Percentiles rank a stretch among this genome's conserved stretches.
These are phyloP conservation scores for Dothideomycetes sp. DNA, from an alignment of 2,329 filamentous ascomycete genomes.

Conservation along the genomic window DNA sequence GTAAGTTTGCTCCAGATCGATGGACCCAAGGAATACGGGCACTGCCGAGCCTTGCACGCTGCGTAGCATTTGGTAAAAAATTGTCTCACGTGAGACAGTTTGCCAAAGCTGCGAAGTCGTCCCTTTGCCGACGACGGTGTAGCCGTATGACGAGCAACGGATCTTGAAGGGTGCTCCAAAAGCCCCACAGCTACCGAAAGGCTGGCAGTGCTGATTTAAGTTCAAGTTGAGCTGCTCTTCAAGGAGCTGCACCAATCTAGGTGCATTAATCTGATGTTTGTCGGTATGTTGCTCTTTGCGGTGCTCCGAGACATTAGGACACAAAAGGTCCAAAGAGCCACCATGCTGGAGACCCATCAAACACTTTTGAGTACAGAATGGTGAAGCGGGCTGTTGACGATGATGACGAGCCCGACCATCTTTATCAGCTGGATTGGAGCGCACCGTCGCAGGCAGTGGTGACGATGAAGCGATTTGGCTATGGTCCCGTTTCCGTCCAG, in stretches of 20 bases:
- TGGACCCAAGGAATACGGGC: conserved; percentile 31
- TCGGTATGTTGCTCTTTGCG: conserved; percentile 2
- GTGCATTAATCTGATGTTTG: conserved; percentile 3
- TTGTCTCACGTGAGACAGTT: conserved; percentile 30
- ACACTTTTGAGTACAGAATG: conserved; percentile 9
- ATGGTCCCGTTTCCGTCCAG: conserved; percentile 2
- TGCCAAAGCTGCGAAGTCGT: conserved; percentile 25
- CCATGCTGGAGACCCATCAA: conserved; percentile 3
- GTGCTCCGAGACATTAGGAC: conserved; percentile 7
- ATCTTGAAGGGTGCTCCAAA: conserved; percentile 26
- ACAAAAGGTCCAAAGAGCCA: conserved; percentile 1
- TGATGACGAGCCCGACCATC: not conserved
- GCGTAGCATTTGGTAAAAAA: conserved; percentile 29
- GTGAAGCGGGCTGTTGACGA: not conserved
- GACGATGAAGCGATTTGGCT: conserved; percentile 9
- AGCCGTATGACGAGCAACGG: conserved; percentile 21
- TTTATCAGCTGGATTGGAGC: not conserved
- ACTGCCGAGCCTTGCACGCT: conserved; percentile 29
- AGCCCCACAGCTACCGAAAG: conserved; percentile 21
- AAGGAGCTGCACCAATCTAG: conserved; percentile 18
- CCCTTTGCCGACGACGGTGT: conserved; percentile 25
- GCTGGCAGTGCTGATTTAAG: conserved; percentile 23
- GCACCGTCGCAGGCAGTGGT: not conserved
- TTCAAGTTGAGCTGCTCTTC: conserved; percentile 23
- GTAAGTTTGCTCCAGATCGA: conserved; percentile 31